Conservation (phyloP, 306 rosid species). For the Trifolium fragiferum region DNA sequence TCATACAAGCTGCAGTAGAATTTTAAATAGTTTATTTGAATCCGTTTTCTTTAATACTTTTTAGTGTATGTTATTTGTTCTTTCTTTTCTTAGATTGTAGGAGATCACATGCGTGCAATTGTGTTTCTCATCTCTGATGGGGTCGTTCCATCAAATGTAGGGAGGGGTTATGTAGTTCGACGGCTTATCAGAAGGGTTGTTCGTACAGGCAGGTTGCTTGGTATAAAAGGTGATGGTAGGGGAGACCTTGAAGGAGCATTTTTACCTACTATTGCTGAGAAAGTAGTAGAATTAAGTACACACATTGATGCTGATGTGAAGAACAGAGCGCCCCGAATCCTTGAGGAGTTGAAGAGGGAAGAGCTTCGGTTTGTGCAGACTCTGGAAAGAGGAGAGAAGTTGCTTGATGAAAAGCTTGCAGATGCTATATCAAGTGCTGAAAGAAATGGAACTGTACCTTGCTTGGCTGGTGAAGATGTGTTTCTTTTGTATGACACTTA, state of each 20-base stretch:
- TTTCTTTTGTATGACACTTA: constrained; percentile 93
- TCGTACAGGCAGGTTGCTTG: constrained; percentile 93
- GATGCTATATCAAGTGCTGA: constrained; percentile 67
- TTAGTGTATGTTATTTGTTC: constrained; percentile 18
- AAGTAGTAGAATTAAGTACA: constrained; percentile 81
- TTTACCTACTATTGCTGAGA: constrained; percentile 80
- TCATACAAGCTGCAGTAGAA: constrained; percentile 21
- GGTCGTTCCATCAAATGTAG: constrained; percentile 88
- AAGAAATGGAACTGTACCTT: constrained; percentile 65
- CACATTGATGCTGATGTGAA: constrained; percentile 70
- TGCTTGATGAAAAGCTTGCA: constrained; percentile 81
- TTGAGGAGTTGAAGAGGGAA: constrained; percentile 91
- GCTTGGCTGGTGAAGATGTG: constrained; percentile 85
- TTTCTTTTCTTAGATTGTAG: constrained; percentile 65
- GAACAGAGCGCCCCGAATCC: constrained; percentile 63
- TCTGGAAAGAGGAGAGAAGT: constrained; percentile 87
- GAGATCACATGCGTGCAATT: constrained; percentile 97
- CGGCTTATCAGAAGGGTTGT: constrained; percentile 93
- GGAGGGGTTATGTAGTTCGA: constrained; percentile 91
- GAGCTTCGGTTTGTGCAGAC: constrained; percentile 96
- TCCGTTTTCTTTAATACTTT: constrained; percentile 8
- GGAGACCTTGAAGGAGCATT: constrained; percentile 88
- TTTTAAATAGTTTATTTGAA: constrained; percentile 38
- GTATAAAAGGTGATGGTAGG: constrained; percentile 81
- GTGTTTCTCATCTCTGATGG: constrained; percentile 94